These are phyloP conservation scores for Ophiostoma piceae DNA, from an alignment of 2,329 filamentous ascomycete species.

Conservation along the genomic window DNA sequence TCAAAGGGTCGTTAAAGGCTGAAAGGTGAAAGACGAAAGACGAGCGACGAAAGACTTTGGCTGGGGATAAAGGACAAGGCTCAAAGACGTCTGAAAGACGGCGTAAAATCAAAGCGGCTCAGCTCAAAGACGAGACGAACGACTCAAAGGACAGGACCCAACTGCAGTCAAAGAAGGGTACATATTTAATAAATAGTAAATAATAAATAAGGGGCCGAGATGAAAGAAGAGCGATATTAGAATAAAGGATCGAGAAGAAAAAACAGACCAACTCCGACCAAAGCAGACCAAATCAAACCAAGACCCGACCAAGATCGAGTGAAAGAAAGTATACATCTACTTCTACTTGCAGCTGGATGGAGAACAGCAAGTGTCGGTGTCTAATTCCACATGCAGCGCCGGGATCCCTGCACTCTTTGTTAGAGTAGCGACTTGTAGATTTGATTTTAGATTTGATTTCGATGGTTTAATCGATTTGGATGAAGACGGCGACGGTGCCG, in stretches of 20 bases:
- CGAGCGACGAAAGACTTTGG: not conserved
- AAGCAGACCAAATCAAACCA: not conserved
- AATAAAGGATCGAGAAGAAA: not conserved
- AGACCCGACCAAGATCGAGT: not conserved
- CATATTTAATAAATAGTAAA: not conserved
- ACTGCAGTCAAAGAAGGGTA: conserved; percentile 7
- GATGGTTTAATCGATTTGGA: not conserved
- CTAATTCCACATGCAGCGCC: conserved; percentile 1
- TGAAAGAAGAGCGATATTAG: not conserved
- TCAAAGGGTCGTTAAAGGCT: not conserved
- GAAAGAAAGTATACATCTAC: conserved; percentile 7
- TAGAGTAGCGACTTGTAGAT: not conserved
- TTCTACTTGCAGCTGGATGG: not conserved
- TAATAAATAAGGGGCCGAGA: not conserved
- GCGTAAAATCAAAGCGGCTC: not conserved
- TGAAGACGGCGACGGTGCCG: not conserved
- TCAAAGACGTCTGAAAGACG: not conserved
- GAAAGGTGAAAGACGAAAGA: not conserved
- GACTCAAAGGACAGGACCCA: not conserved
- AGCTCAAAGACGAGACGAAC: not conserved
- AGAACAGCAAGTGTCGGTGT: conserved; percentile 1
- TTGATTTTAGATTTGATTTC: not conserved
- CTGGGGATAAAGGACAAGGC: not conserved
- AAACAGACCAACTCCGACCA: not conserved
- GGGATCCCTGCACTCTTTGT: conserved; percentile 1